Evolutionary conservation across 2,329 filamentous ascomycete genomes (phyloP).

Genomic region (Xylaria sp.): DNA sequence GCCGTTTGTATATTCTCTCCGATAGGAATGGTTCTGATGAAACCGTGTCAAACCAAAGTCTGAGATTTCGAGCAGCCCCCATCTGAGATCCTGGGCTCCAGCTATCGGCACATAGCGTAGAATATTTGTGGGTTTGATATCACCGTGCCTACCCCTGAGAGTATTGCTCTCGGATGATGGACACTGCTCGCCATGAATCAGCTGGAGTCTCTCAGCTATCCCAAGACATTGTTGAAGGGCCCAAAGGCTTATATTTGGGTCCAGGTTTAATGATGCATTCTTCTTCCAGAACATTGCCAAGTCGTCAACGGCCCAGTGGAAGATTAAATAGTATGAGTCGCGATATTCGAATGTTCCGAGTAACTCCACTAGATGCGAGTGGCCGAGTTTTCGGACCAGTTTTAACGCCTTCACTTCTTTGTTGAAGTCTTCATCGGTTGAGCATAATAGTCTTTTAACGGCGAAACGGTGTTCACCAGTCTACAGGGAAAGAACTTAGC

Average conservation of each 20-base stretch:
- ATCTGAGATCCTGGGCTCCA: too few species aligned
- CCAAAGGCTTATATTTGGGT: neutral
- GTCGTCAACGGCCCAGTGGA: neutral
- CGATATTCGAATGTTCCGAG: neutral
- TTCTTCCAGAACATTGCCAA: neutral
- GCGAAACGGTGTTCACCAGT: neutral
- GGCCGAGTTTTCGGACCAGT: neutral
- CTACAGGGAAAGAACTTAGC: neutral
- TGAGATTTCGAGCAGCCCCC: neutral
- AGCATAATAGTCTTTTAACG: neutral
- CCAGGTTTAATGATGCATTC: neutral
- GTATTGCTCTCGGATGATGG: neutral
- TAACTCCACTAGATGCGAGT: conserved; percentile 2
- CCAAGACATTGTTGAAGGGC: neutral
- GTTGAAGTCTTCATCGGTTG: neutral
- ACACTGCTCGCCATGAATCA: neutral
- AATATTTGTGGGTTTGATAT: conserved; percentile 9
- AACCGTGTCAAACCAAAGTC: conserved; percentile 9
- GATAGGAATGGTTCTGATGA: neutral
- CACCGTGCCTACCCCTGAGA: neutral
- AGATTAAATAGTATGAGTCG: neutral
- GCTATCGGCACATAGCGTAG: neutral
- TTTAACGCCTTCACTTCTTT: neutral
- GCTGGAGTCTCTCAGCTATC: neutral
- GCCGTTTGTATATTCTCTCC: neutral